A percentile compares a stretch with the other conserved stretches of the same genome.
These are phyloP conservation scores for Alternaria ethzedia DNA, from an alignment of 2,329 filamentous ascomycete species.

Conservation along the genomic window DNA sequence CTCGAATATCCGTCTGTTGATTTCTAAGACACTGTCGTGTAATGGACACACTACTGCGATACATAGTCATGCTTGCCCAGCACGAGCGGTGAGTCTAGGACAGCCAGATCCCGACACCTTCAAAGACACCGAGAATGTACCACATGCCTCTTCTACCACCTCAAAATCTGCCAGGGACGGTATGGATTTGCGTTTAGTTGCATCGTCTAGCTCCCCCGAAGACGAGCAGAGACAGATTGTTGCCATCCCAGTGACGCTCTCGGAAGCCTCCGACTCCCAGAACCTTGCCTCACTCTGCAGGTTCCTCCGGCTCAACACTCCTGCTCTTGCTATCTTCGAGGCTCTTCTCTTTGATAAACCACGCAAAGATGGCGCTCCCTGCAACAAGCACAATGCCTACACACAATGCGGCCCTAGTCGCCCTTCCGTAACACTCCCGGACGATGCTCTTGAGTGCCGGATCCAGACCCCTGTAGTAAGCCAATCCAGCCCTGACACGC, in stretches of 20 bases:
- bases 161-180: background rate
- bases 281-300: background rate
- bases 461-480: conserved; percentile 70
- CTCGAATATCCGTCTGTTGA: background rate
- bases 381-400: conserved; percentile 59
- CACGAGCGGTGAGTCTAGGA: background rate
- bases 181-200: background rate
- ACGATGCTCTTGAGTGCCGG: conserved; percentile 66
- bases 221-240: background rate
- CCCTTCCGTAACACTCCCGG: conserved; percentile 68
- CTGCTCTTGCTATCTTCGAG: conserved; percentile 22
- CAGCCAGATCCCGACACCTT: background rate
- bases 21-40: background rate
- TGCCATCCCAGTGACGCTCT: background rate
- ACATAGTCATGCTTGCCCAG: background rate
- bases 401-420: conserved; percentile 59
- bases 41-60: background rate
- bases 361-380: conserved; percentile 55
- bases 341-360: conserved; percentile 54
- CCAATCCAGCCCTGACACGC: conserved; percentile 71
- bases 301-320: background rate
- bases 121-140: background rate
- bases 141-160: background rate
- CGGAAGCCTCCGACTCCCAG: background rate
- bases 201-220: background rate